Evolutionary conservation across 1,284 basidiomycete species (phyloP), one percentile per base, ranked within the genome.

Genomic region (Cystobasidium sp.): DNA sequence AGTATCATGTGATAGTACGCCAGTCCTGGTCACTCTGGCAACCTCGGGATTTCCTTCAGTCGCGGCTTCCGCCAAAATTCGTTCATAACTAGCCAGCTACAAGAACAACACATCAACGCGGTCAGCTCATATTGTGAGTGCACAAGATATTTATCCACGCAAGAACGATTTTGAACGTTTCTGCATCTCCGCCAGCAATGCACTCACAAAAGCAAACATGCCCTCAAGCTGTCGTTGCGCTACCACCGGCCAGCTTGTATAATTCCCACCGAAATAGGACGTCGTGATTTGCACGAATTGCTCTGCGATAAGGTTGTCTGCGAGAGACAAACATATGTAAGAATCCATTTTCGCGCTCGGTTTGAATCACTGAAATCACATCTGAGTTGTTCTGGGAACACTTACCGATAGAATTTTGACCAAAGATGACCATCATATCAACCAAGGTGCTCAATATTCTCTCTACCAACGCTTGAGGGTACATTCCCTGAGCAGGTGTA

Each of bases 171-270:
- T 14, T n/a, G 8, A 31, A 9, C 24, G 20, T 37, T 43, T 59
- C n/a, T 2, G 1, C 3, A 22, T 43, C 31, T 43, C 8, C 41
- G 9, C 31, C 9, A 22, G 41, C 6, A 37, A 39, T n/a, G 9
- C 9, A 62, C 59, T 62, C 24, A 65, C 44, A 52, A 47, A 65
- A 20, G 63, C 46, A 20, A 65, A 65, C 63, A 65, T 65, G 46
- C 63, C 63, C 47, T 65, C 63, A 16, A 65, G 46, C 47, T 65
- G 63, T 10, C 44, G 14, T 47, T 65, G n/a, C 31, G 49, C 49
- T 16, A 65, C 63, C 24, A 65, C 9, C n/a, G 63, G 63, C 63
- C 63, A 65, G 18, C 10, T 49, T 46, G 31, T 8, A 39, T 46
- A 47, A 31, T 49, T 46, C 14, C 44, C 63, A 18, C 18, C 46